These are phyloP conservation scores for Mycosphaerella arachidis DNA, from an alignment of 2,329 filamentous ascomycete genomes.

Conservation along the genomic window DNA sequence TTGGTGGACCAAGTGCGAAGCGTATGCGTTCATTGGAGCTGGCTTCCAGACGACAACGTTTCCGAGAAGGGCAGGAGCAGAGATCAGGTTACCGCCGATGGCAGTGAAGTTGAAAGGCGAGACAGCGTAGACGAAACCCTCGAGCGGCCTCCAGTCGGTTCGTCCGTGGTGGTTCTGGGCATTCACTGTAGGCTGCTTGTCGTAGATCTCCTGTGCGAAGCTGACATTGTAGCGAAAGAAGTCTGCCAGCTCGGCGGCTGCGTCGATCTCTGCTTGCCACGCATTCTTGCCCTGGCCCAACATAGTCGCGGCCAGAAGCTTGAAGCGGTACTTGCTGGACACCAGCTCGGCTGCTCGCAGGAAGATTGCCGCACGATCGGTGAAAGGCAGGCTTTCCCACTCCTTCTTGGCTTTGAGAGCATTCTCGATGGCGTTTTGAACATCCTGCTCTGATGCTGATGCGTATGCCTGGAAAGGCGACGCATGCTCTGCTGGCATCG, in stretches of 20 bases:
- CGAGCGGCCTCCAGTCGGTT: constrained; percentile 79
- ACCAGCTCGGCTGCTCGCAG: constrained; percentile 91
- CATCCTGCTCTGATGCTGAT: constrained; percentile 69
- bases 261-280: constrained; percentile 96
- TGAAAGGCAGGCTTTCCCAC: constrained; percentile 85
- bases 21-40: constrained; percentile 75
- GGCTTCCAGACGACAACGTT: constrained; percentile 97
- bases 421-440: constrained; percentile 72
- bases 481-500: constrained; percentile 76
- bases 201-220: constrained; percentile 85
- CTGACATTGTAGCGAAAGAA: constrained; percentile 87
- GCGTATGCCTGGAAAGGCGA: constrained; percentile 75
- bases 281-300: constrained; percentile 95
- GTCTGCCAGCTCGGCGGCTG: constrained; percentile 84
- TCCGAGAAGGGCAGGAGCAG: constrained; percentile 77
- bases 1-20: constrained; percentile 82
- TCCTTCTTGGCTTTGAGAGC: constrained; percentile 78
- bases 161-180: constrained; percentile 83
- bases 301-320: constrained; percentile 93
- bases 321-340: constrained; percentile 85
- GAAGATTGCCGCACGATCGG: constrained; percentile 86
- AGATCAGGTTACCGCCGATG: constrained; percentile 79
- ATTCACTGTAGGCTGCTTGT: constrained; percentile 78
- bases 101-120: constrained; percentile 96
- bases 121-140: constrained; percentile 91